Evolutionary conservation across 1,284 basidiomycete species (phyloP), one percentile per base, ranked within the genome.

Genomic region (Ustilago loliicola): DNA sequence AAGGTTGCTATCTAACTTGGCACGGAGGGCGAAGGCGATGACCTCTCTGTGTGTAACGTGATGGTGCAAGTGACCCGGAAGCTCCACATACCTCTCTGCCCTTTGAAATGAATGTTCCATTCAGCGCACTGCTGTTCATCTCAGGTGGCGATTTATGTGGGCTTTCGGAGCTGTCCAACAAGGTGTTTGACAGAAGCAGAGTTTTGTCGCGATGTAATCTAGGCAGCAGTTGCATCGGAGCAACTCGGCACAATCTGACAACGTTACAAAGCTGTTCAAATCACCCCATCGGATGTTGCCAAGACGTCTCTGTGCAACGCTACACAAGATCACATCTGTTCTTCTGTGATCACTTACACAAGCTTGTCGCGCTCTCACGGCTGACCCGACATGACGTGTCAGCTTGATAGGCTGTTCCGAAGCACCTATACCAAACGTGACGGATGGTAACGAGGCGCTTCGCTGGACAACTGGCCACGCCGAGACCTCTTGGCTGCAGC

Each of bases 1-100:
- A 78, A 78, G 60, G 29, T 78, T 2, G 75, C 70, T 11, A 62
- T 67, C 38, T 73, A 45, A 32, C 19, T 8, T 17, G 7, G 17
- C 27, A 0, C 5, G 13, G 21, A 4, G 48, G 42, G n/a, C 42
- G 11, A 45, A 17, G 42, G n/a, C n/a, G n/a, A n/a, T n/a, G n/a
- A n/a, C n/a, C n/a, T n/a, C n/a, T n/a, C n/a, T n/a, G n/a, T n/a
- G n/a, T n/a, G n/a, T n/a, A n/a, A n/a, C n/a, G n/a, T n/a, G n/a
- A n/a, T n/a, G n/a, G n/a, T n/a, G n/a, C n/a, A n/a, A n/a, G n/a
- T n/a, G n/a, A n/a, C n/a, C n/a, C n/a, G n/a, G n/a, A n/a, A n/a
- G n/a, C n/a, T n/a, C n/a, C n/a, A n/a, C n/a, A n/a, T n/a, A n/a
- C n/a, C n/a, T n/a, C n/a, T n/a, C n/a, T n/a, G n/a, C n/a, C n/a